Evolutionary conservation across 2,329 filamentous ascomycete genomes (phyloP), one percentile per base, ranked within the genome.

Genomic region (Dactylellina parvicollis): DNA sequence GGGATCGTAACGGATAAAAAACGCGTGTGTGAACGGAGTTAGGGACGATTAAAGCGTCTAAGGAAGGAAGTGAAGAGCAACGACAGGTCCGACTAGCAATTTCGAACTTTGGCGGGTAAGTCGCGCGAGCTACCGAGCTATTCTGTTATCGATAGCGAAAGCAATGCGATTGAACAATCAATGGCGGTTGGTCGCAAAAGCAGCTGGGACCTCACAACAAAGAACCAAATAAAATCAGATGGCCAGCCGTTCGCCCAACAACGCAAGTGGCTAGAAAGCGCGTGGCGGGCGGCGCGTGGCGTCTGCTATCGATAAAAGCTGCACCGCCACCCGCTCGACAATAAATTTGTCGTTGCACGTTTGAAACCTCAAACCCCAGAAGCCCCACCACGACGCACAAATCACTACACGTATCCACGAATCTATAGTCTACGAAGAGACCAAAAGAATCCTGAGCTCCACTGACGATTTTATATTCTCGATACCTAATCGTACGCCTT

Each of bases 231-330:
- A 64, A 44, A 50, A 50, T 57, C 36, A 32, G 44, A 34, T 30
- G 44, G 62, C 52, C 42, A 40, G 44, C 22, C 54, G 64, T 59
- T 60, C 62, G 40, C 65, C 38, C 14, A 54, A 44, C 65, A 70
- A 61, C 55, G 26, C 62, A 59, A 40, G 42, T 32, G 32, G 54
- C 40, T 9, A 38, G 16, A n/a, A 5, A 4, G 28, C 32, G 16
- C 14, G 18, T 16, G 20, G 12, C 38, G 22, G 8, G 34, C 14
- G 55, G 16, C 30, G 26, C 26, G 38, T 46, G 47, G 38, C 49
- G 47, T 36, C n/a, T n/a, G n/a, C n/a, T 60, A 71, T 71, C 67
- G 67, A 64, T 72, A 65, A 72, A 64, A 59, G 67, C 59, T 65
- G 52, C 60, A 64, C 59, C 52, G 67, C 67, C 67, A 72, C 67